Conservation (phyloP, 495 filamentous ascomycete species). For the Podospora pseudopauciseta region DNA sequence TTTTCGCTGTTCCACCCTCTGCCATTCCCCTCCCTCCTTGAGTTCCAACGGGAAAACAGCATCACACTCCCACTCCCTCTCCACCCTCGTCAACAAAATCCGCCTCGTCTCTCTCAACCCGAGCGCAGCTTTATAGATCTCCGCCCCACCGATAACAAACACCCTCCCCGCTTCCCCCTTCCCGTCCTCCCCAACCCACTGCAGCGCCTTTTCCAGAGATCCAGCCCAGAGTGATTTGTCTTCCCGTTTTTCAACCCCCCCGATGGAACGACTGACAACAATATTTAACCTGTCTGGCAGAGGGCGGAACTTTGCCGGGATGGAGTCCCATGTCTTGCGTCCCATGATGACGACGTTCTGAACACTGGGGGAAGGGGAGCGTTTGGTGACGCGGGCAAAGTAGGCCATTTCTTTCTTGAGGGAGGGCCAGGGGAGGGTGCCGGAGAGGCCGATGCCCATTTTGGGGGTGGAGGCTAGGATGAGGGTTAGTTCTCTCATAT, state of each 20-base stretch:
- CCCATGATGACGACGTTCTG: constrained; percentile 92
- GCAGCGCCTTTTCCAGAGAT: constrained; percentile 58
- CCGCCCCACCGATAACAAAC: constrained; percentile 86
- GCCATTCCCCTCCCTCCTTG: constrained; percentile 41
- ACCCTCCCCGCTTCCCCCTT: constrained; percentile 45
- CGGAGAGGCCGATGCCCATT: constrained; percentile 82
- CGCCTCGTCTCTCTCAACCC: constrained; percentile 42
- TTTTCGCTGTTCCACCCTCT: constrained; percentile 44
- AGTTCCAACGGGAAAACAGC: constrained; percentile 72
- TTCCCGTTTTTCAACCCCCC: neutral
- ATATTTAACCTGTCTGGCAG: constrained; percentile 73
- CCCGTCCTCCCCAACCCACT: constrained; percentile 19
- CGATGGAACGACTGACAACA: constrained; percentile 57
- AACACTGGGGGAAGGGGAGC: constrained; percentile 24
- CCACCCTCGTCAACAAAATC: constrained; percentile 62
- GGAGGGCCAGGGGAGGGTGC: constrained; percentile 81
- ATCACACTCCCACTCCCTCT: constrained; percentile 78
- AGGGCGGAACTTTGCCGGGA: constrained; percentile 73
- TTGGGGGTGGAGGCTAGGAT: constrained; percentile 71
- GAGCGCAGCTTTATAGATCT: constrained; percentile 75
- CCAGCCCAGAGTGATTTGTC: constrained; percentile 29
- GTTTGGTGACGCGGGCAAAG: constrained; percentile 86
- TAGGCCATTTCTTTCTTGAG: constrained; percentile 89
- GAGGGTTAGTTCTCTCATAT: constrained; percentile 56
- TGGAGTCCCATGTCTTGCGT: constrained; percentile 89